Evolutionary conservation across 495 filamentous ascomycete species (phyloP), one percentile per base, ranked within the genome.

Genomic region (Pyrenopolyporus hunteri): DNA sequence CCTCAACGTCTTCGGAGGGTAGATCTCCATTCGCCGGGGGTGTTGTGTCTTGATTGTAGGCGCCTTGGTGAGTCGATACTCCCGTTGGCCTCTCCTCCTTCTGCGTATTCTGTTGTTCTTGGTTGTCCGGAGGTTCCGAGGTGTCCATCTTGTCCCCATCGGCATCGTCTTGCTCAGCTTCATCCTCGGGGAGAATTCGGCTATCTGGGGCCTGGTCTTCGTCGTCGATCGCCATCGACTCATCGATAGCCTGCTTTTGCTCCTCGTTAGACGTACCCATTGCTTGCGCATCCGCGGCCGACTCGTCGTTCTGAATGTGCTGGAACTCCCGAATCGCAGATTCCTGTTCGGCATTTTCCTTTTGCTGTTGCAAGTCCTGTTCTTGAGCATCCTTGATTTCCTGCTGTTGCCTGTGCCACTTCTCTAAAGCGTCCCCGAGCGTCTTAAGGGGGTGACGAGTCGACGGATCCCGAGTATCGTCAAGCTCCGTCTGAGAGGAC

Each of bases 391-490:
- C 81, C 61, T 83, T 76, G 51, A 99, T 97, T 52, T 95, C 85
- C 22, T 83, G 80, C 62, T 93, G 89, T 60, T 86, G 87, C 33
- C 88, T 85, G 72, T 97, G 91, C 92, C 93, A 99, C 60, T 87
- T 80, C 65, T 97, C 93, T n/a, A 99, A 80, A 16, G 89, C 87
- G 76, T 97, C 91, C 1, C 95, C 95, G 51, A 99, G 82, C 58
- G 94, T 93, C 76, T 93, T 91, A 79, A 96, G 96, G 1, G 91
- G 86, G 48, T 88, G 79, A 16, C 71, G 67, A n/a, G 78, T 76
- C 9, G 76, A 62, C 25, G 71, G 71, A 47, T 79, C 78, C 40
- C 74, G 71, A 14, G 73, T 67, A 35, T 85, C 73, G 14, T 78
- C 68, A 2, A 74, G 64, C 28, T 80, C 74, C 9, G 74, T 70